phyloP scores from a whole-genome alignment of 1,284 basidiomycete species.

The Irpex lacteus region DNA sequence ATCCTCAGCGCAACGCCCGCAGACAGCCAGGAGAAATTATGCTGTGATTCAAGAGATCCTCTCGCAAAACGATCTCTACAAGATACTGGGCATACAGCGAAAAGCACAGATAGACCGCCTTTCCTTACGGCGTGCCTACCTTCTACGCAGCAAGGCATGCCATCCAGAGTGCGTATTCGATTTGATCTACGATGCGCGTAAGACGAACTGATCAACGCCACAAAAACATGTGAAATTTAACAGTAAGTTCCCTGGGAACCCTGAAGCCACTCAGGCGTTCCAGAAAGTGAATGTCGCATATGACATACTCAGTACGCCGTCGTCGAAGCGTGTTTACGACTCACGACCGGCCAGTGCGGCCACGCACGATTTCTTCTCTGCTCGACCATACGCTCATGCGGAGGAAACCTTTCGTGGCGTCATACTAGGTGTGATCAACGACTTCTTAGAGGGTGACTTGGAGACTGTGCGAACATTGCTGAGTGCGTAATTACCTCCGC shows the following conservation, averaged over 20 bases:
- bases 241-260: conserved; percentile 80
- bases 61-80: conserved; percentile 61
- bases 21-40: conserved; percentile 25
- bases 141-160: conserved; percentile 71
- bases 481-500: conserved; percentile 42
- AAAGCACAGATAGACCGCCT: conserved; percentile 56
- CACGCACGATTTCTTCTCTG: conserved; percentile 50
- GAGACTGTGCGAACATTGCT: conserved; percentile 76
- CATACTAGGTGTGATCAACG: conserved; percentile 71
- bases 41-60: conserved; percentile 53
- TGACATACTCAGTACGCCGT: conserved; percentile 73
- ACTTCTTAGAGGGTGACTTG: conserved; percentile 82
- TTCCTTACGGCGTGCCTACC: conserved; percentile 71
- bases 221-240: neutral
- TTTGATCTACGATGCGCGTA: conserved; percentile 10
- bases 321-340: conserved; percentile 70
- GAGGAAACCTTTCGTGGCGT: conserved; percentile 79
- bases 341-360: conserved; percentile 40
- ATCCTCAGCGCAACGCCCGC: conserved; percentile 14
- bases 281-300: conserved; percentile 85
- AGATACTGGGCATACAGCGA: conserved; percentile 63
- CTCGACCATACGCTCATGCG: conserved; percentile 49
- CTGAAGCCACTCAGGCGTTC: conserved; percentile 77
- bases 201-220: neutral
- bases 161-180: conserved; percentile 73